A percentile compares a stretch with the other conserved stretches of the same genome.
Conservation (phyloP, 108 stramenopile species). For the Conticribra guillardii region DNA sequence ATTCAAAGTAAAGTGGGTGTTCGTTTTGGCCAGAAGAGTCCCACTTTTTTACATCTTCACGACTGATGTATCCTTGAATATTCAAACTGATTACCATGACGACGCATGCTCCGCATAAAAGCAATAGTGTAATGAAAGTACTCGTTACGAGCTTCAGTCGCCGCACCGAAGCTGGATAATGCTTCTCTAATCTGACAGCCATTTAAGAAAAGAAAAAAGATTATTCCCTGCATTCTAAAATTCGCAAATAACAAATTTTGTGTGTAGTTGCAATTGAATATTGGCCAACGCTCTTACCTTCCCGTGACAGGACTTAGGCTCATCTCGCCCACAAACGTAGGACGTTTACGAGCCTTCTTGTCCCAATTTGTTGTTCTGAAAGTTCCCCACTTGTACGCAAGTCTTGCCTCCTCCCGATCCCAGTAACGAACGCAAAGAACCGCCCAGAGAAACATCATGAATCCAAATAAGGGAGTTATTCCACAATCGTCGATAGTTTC, state of each 20-base stretch:
- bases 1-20: conserved; percentile 73
- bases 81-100: conserved; percentile 84
- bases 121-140: conserved; percentile 56
- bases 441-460: conserved; percentile 71
- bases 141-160: conserved; percentile 59
- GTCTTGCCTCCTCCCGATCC: conserved; percentile 60
- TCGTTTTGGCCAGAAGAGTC: conserved; percentile 16
- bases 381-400: conserved; percentile 68
- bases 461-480: conserved; percentile 70
- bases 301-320: conserved; percentile 70
- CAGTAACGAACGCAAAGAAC: conserved; percentile 65
- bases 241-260: too few species aligned
- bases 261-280: too few species aligned
- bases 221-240: too few species aligned
- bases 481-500: conserved; percentile 71
- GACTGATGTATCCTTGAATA: conserved; percentile 77
- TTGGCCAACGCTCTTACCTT: too few species aligned
- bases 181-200: conserved; percentile 63
- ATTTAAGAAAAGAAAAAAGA: too few species aligned
- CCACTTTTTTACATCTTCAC: conserved; percentile 54
- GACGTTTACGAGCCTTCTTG: conserved; percentile 37
- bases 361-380: conserved; percentile 34
- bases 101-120: conserved; percentile 64
- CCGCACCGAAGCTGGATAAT: conserved; percentile 57
- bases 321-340: conserved; percentile 62